A percentile compares a stretch with the other conserved stretches of the same genome.
Conservation (phyloP, 2,329 filamentous ascomycete genomes). For the Diaporthe capsici region DNA sequence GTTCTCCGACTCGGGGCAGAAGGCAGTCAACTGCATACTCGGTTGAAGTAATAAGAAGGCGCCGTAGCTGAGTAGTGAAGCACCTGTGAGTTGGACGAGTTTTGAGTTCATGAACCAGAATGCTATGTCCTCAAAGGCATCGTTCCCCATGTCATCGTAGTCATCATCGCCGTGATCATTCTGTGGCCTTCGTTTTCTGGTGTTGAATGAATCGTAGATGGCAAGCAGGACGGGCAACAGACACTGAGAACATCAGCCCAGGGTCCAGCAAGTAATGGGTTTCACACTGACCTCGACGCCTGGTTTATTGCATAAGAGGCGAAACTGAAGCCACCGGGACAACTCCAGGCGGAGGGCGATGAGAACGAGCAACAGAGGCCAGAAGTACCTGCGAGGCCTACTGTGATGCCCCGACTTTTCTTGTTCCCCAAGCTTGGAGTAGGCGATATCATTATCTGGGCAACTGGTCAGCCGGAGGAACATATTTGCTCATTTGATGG, state of each 20-base stretch:
- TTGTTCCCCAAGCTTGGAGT: slow-evolving; percentile 52
- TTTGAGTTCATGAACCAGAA: slow-evolving; percentile 62
- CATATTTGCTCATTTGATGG: not conserved
- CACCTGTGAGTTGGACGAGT: slow-evolving; percentile 54
- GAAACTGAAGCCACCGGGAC: slow-evolving; percentile 60
- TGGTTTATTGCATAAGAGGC: slow-evolving; percentile 65
- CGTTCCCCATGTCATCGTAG: slow-evolving; percentile 60
- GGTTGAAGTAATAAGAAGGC: slow-evolving; percentile 57
- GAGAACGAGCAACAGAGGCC: slow-evolving; percentile 59
- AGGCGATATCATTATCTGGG: slow-evolving; percentile 45
- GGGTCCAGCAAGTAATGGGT: not conserved
- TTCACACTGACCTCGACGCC: slow-evolving; percentile 61
- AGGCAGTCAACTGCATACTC: slow-evolving; percentile 62
- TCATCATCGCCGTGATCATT: slow-evolving; percentile 58
- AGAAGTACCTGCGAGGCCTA: slow-evolving; percentile 62
- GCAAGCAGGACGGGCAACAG: slow-evolving; percentile 63
- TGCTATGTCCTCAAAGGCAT: slow-evolving; percentile 61
- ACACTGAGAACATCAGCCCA: slow-evolving; percentile 51
- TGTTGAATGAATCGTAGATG: slow-evolving; percentile 59
- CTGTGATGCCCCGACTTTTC: slow-evolving; percentile 55
- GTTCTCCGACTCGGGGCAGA: slow-evolving; percentile 63
- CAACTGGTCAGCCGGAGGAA: slow-evolving; percentile 2
- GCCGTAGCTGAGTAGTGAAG: slow-evolving; percentile 58
- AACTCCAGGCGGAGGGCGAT: slow-evolving; percentile 64
- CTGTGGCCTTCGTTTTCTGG: slow-evolving; percentile 47